Conservation (phyloP, 1,139 yeast species). For the Pneumocystis oryctolagi region DNA sequence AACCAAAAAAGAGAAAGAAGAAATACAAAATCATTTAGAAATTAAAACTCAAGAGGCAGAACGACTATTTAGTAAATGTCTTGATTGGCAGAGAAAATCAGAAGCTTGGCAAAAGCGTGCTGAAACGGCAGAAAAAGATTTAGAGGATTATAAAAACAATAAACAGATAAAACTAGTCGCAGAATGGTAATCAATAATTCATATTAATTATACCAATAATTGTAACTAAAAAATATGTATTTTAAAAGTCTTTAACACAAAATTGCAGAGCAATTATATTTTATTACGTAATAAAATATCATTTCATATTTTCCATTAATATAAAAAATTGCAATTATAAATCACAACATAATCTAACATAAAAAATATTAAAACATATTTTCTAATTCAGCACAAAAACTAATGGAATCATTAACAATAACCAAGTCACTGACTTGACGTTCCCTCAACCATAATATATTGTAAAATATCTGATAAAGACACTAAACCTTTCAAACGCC, state of each 20-base stretch:
- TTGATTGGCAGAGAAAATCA: not conserved
- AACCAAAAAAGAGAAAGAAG: not conserved
- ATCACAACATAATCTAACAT: not conserved
- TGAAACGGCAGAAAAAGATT: not conserved
- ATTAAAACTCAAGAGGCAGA: not conserved
- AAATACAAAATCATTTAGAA: not conserved
- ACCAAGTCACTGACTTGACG: slow-evolving; percentile 23
- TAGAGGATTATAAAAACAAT: not conserved
- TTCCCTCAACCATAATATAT: slow-evolving; percentile 48
- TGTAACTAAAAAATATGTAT: not conserved
- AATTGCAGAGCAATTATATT: not conserved
- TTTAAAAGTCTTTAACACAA: not conserved
- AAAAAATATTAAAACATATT: not conserved
- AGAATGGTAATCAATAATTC: not conserved
- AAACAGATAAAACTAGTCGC: not conserved
- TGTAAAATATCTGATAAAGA: slow-evolving; percentile 82
- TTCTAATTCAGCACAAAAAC: not conserved
- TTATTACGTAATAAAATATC: not conserved
- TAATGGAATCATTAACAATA: not conserved
- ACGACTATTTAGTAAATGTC: not conserved
- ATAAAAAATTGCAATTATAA: not conserved
- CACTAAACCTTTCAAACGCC: slow-evolving; percentile 65
- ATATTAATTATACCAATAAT: not conserved
- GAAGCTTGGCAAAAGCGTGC: slow-evolving; percentile 1
- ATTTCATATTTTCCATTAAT: not conserved